phyloP scores from a whole-genome alignment of 2,329 filamentous ascomycete species.

The Lasiodiplodia sp. region DNA sequence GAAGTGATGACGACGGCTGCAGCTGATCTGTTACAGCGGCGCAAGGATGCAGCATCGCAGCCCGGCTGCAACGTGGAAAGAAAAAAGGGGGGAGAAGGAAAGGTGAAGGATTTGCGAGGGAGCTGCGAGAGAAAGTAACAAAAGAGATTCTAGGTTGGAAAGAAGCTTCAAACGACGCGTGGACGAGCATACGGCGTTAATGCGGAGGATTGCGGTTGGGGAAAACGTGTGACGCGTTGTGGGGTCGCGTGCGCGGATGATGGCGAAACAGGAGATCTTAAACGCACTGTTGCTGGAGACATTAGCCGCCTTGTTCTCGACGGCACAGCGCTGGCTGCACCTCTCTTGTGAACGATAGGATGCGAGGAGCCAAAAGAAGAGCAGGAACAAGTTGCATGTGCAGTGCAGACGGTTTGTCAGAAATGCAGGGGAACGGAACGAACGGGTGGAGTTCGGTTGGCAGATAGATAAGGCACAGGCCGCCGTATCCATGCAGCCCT shows the following conservation, averaged over 20 bases:
- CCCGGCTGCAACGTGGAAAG: background rate
- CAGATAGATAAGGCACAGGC: constrained; percentile 8
- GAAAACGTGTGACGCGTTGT: background rate
- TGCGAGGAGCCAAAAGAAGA: background rate
- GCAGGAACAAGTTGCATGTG: background rate
- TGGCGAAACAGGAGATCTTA: background rate
- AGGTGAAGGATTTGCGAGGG: background rate
- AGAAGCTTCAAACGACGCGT: background rate
- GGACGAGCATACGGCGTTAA: background rate
- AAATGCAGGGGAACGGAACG: background rate
- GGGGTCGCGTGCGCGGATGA: background rate
- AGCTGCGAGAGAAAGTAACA: background rate
- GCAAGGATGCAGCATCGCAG: background rate
- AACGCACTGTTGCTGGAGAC: background rate
- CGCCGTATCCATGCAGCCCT: constrained; percentile 18
- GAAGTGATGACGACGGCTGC: background rate
- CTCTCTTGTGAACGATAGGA: background rate
- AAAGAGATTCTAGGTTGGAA: background rate
- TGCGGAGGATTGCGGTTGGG: background rate
- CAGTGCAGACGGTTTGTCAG: background rate
- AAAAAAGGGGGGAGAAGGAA: background rate
- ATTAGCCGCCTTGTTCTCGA: background rate
- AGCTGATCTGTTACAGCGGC: constrained; percentile 6
- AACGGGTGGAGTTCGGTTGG: background rate
- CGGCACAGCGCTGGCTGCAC: background rate